A percentile compares a stretch with the other conserved stretches of the same genome.
These are phyloP conservation scores for Pichia terricola DNA, from an alignment of 1,139 yeast genomes.

Conservation along the genomic window DNA sequence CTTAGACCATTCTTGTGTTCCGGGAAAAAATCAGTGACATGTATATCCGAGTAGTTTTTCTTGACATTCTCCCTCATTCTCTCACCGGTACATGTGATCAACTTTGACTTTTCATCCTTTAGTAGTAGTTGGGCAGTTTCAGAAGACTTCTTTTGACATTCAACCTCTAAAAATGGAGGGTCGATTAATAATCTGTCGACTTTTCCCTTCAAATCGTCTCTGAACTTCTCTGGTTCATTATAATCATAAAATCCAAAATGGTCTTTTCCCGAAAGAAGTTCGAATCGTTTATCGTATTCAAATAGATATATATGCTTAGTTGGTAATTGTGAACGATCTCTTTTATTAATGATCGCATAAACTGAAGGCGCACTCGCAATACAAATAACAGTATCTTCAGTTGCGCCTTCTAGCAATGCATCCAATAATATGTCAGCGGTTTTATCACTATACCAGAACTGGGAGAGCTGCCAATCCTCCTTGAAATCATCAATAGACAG, in stretches of 20 bases:
- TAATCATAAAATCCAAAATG: constrained; percentile 70
- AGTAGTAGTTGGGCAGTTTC: constrained; percentile 57
- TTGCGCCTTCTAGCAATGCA: constrained; percentile 70
- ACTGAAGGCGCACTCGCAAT: constrained; percentile 89
- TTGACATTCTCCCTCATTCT: constrained; percentile 60
- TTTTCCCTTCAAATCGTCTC: constrained; percentile 46
- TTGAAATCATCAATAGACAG: constrained; percentile 40
- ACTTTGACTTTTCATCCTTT: constrained; percentile 37
- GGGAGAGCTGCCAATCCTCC: constrained; percentile 92
- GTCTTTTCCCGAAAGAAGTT: constrained; percentile 55
- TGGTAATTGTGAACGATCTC: constrained; percentile 43
- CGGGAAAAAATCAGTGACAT: constrained; percentile 60
- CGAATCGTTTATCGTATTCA: constrained; percentile 72
- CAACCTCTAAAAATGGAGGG: constrained; percentile 78
- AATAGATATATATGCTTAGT: constrained; percentile 62
- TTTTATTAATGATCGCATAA: constrained; percentile 66
- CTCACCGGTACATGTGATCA: constrained; percentile 80
- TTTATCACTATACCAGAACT: constrained; percentile 74
- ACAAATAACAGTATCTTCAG: constrained; percentile 56
- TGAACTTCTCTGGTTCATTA: constrained; percentile 54
- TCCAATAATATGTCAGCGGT: constrained; percentile 63
- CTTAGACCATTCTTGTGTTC: constrained; percentile 79
- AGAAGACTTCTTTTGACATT: constrained; percentile 72
- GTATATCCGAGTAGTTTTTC: constrained; percentile 54
- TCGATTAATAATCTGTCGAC: constrained; percentile 74